Percentiles rank a stretch among this genome's conserved stretches.
Evolutionary conservation across 1,139 yeast genomes (phyloP).

Genomic region (Hemisphaericaspora lyxosophila): DNA sequence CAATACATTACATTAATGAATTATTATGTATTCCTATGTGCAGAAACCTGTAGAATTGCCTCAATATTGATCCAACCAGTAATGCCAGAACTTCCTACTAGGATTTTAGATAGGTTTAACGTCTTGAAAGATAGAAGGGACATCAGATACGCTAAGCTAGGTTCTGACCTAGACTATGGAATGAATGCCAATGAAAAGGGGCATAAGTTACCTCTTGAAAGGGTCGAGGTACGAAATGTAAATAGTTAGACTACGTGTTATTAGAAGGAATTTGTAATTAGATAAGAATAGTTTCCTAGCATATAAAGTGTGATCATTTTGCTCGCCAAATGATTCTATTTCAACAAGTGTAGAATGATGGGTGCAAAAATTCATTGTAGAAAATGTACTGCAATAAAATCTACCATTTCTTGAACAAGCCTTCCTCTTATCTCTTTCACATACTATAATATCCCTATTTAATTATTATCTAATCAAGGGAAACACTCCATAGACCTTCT

Average conservation of each 20-base stretch:
- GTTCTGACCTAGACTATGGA: constrained; percentile 52
- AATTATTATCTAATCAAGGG: no score
- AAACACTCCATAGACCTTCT: no score
- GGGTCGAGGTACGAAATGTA: constrained; percentile 18
- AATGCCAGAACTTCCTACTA: constrained; percentile 61
- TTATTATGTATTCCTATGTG: constrained; percentile 58
- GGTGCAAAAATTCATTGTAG: no score
- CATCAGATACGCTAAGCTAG: constrained; percentile 22
- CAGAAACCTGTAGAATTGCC: constrained; percentile 69
- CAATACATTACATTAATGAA: constrained; percentile 37
- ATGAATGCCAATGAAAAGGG: constrained; percentile 25
- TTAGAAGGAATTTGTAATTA: not conserved
- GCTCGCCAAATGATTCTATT: no score
- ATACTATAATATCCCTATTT: no score
- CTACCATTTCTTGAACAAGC: no score
- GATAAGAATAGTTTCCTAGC: constrained; percentile 5
- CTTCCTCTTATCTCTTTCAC: no score
- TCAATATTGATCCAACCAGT: constrained; percentile 71
- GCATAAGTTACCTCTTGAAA: constrained; percentile 25
- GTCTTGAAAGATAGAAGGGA: constrained; percentile 36
- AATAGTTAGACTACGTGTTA: not conserved
- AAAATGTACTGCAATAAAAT: no score
- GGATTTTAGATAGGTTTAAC: constrained; percentile 63
- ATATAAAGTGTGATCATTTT: no score
- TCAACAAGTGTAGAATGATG: no score